phyloP scores from a whole-genome alignment of 2,329 filamentous ascomycete species.

The Trichoderma sp. region DNA sequence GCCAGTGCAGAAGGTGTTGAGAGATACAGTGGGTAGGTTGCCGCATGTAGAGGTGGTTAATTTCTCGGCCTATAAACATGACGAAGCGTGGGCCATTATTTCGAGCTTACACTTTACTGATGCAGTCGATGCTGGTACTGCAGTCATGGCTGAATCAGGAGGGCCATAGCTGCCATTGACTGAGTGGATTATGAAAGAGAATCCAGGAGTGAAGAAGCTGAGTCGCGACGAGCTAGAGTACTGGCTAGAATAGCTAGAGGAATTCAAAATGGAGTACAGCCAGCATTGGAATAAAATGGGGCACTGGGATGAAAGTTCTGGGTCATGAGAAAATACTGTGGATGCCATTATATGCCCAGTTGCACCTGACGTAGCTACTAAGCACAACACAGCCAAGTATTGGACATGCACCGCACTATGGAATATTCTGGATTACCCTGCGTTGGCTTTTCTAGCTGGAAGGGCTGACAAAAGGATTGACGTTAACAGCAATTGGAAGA shows the following conservation, averaged over 20 bases:
- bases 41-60: background rate
- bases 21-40: background rate
- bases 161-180: background rate
- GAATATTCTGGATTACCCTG: background rate
- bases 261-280: background rate
- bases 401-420: background rate
- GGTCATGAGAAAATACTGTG: background rate
- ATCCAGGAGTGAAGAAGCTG: background rate
- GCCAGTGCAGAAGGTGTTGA: background rate
- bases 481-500: background rate
- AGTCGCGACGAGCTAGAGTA: background rate
- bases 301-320: background rate
- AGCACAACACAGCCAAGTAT: background rate
- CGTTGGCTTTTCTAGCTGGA: background rate
- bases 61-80: background rate
- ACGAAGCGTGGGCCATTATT: background rate
- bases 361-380: background rate
- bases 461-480: background rate
- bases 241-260: background rate
- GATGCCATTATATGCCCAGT: conserved; percentile 3
- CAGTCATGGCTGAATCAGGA: background rate
- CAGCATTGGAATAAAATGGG: background rate
- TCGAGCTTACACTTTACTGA: background rate
- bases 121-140: background rate
- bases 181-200: background rate